These are phyloP conservation scores for Butyriboletus loyo DNA, from an alignment of 768 basidiomycete genomes.

Conservation along the genomic window DNA sequence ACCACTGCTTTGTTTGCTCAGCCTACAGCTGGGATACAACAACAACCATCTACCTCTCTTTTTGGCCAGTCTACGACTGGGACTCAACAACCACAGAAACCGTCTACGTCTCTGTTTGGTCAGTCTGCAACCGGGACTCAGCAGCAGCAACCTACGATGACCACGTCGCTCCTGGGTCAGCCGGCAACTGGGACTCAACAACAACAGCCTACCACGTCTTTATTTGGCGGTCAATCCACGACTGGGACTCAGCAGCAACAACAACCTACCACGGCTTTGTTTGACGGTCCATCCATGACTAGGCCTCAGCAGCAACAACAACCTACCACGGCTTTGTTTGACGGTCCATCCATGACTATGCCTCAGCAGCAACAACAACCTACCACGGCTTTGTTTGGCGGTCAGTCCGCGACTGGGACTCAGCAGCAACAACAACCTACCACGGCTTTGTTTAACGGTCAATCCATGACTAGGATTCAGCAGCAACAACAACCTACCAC, in stretches of 20 bases:
- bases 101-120: slow-evolving; percentile 22
- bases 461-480: slow-evolving; percentile 18
- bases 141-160: slow-evolving; percentile 17
- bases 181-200: slow-evolving; percentile 18
- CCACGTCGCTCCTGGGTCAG: slow-evolving; percentile 37
- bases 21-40: slow-evolving; percentile 2
- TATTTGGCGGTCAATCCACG: slow-evolving; percentile 25
- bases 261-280: slow-evolving; percentile 20
- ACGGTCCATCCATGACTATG: slow-evolving; percentile 7
- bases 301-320: slow-evolving; percentile 20
- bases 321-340: slow-evolving; percentile 26
- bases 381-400: slow-evolving; percentile 26
- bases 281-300: slow-evolving; percentile 17
- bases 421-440: slow-evolving; percentile 23
- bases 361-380: slow-evolving; percentile 22
- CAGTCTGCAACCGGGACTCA: slow-evolving; percentile 29
- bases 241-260: slow-evolving; percentile 17
- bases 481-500: slow-evolving; percentile 26
- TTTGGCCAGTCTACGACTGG: slow-evolving; percentile 34
- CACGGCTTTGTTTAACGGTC: too few relatives aligned
- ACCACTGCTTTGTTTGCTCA: slow-evolving; percentile 20
- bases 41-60: slow-evolving; percentile 24
- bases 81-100: slow-evolving; percentile 34
- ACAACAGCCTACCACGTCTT: slow-evolving; percentile 17
- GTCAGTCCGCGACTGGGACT: slow-evolving; percentile 3